Evolutionary conservation across 495 filamentous ascomycete genomes (phyloP).

Genomic region (Penicillium riverlandense): DNA sequence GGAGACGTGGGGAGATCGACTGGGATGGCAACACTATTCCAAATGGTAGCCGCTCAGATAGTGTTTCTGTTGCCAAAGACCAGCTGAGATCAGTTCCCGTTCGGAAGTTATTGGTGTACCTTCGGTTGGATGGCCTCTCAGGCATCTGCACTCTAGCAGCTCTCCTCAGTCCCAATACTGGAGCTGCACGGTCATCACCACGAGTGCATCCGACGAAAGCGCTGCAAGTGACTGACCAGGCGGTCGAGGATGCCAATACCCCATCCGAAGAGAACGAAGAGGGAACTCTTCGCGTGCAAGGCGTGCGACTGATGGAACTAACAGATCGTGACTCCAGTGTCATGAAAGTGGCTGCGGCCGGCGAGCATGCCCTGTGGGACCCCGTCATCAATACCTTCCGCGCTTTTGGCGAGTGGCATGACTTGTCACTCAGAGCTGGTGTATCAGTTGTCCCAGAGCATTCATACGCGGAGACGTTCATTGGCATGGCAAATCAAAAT

Average conservation of each 20-base stretch:
- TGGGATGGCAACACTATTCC: slow-evolving; percentile 69
- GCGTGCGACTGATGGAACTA: slow-evolving; percentile 77
- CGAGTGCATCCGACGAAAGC: slow-evolving; percentile 45
- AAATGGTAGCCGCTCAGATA: slow-evolving; percentile 26
- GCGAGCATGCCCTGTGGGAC: slow-evolving; percentile 69
- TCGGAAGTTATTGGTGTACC: slow-evolving; percentile 52
- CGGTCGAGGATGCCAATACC: slow-evolving; percentile 18
- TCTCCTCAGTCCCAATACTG: slow-evolving; percentile 44
- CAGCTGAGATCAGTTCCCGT: slow-evolving; percentile 27
- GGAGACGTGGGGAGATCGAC: slow-evolving; percentile 86
- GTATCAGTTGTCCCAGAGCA: slow-evolving; percentile 69
- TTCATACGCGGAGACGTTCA: slow-evolving; percentile 71
- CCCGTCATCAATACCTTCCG: slow-evolving; percentile 89
- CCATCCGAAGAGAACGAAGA: slow-evolving; percentile 13
- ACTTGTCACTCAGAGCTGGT: slow-evolving; percentile 74
- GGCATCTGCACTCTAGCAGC: slow-evolving; percentile 79
- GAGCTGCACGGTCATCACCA: slow-evolving; percentile 14
- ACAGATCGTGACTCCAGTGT: slow-evolving; percentile 91
- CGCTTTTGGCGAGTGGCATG: slow-evolving; percentile 78
- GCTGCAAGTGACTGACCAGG: slow-evolving; percentile 13
- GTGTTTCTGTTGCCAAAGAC: slow-evolving; percentile 37
- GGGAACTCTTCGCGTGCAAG: slow-evolving; percentile 68
- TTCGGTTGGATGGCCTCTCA: slow-evolving; percentile 86
- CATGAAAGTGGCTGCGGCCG: slow-evolving; percentile 84
- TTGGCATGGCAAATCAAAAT: slow-evolving; percentile 56